Evolutionary conservation across 2,329 filamentous ascomycete species (phyloP).

Genomic region (Salinomyces thailandicus): DNA sequence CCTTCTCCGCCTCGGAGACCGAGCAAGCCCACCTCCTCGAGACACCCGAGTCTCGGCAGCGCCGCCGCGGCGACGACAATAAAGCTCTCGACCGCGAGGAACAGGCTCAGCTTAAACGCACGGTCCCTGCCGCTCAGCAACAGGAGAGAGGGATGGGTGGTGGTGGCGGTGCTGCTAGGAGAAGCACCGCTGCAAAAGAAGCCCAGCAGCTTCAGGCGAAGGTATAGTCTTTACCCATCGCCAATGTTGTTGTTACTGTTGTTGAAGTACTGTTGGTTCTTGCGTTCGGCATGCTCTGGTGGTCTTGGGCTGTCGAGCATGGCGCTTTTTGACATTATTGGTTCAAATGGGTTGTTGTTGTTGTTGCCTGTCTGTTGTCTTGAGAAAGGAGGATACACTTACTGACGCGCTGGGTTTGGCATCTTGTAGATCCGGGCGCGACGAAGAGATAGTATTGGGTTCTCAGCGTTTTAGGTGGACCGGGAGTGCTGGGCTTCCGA

Average conservation of each 20-base stretch:
- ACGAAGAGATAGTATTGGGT: not conserved
- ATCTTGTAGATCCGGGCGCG: not conserved
- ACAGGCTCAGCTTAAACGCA: constrained; percentile 22
- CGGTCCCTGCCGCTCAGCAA: not conserved
- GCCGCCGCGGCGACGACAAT: constrained; percentile 15
- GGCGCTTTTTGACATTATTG: too few relatives aligned
- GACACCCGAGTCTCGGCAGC: constrained; percentile 21
- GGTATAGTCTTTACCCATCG: not conserved
- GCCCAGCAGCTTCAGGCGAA: constrained; percentile 1
- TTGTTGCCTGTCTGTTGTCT: too few relatives aligned
- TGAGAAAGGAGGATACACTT: too few relatives aligned
- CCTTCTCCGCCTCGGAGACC: constrained; percentile 42
- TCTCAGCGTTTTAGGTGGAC: not conserved
- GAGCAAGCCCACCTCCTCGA: constrained; percentile 25
- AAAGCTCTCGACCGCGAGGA: constrained; percentile 26
- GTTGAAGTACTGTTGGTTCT: not conserved
- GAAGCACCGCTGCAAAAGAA: too few relatives aligned
- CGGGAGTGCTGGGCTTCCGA: too few relatives aligned
- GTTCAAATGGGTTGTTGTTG: too few relatives aligned
- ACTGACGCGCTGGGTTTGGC: too few relatives aligned
- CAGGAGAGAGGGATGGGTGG: too few relatives aligned
- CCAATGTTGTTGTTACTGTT: not conserved
- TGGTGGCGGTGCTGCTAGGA: too few relatives aligned
- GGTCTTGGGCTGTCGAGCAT: too few relatives aligned
- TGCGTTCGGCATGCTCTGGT: too few relatives aligned